Base-by-base conservation (phyloP, 495 filamentous ascomycete species). In the Penicillium canariense region DNA sequence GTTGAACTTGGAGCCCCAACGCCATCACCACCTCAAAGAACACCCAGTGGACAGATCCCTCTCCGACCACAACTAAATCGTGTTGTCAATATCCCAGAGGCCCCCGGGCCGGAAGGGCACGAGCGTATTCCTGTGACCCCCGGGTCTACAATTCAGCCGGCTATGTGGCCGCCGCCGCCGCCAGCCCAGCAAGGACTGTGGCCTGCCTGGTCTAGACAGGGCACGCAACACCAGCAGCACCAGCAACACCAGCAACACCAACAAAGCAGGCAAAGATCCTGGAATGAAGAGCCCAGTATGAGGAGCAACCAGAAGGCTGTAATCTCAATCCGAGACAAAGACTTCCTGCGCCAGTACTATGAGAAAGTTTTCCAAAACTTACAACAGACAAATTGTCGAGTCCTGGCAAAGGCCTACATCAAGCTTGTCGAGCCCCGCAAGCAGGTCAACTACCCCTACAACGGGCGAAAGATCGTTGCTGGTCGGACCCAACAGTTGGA, bases 341-440 rank as follows among this genome's bases (percentile, higher is more conserved):
- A 73, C 62, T 12, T 80, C 12, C 32, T 89, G 5, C 78, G 80
- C 56, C 69, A 74, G 7, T 87, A 86, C 63, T 87, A 89, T 55
- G 73, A 78, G 35, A 78, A 78, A 17, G 71, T 83, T 0, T 85
- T 93, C 55, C 80, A 81, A 50, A 77, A 77, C 26, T 73, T 90
- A 48, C 88, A 92, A 61, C 90, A 95, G 62, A 78, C 82, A 6
- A 82, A 85, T 44, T 87, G 87, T 62, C 77, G 45, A 74, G 77
- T 74, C 12, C 80, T 93, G 15, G 83, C 83, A 14, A 93, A 92
- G 62, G 85, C 81, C 18, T 92, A 89, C 76, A 84, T 96, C 60
- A 90, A 87, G 60, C 76, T 84, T 12, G 84, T 94, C 2, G 87
- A 90, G 51, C 87, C 90, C 0, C 90, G 88, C 61, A 96, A 96